phyloP scores from a whole-genome alignment of 306 rosid species.

The Inga oerstediana region DNA sequence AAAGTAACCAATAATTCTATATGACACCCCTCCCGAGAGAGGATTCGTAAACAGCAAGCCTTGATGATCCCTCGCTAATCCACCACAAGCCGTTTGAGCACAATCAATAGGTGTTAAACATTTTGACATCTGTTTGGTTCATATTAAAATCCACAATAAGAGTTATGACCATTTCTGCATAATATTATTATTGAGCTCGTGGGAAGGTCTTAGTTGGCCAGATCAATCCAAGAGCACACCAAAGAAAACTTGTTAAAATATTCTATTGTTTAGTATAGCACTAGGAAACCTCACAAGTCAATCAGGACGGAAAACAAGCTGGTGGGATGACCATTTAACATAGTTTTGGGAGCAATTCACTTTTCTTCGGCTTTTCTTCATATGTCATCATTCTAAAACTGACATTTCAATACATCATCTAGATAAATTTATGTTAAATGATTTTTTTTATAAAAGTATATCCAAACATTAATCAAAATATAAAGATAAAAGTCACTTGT shows the following conservation, averaged over 20 bases:
- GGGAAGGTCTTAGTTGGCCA: neutral
- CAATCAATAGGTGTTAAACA: no score
- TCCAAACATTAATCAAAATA: no score
- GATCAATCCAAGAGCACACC: neutral
- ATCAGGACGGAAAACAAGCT: no score
- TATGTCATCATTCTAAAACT: no score
- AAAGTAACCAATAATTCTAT: neutral
- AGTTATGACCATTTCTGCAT: neutral
- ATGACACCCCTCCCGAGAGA: neutral
- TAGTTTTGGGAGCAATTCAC: no score
- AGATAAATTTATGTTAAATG: no score
- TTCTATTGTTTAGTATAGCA: neutral
- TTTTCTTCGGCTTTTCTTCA: no score
- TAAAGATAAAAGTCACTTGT: no score
- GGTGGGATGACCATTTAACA: no score
- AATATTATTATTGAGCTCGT: neutral
- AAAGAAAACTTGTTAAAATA: neutral
- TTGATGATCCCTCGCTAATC: neutral
- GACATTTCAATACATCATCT: no score
- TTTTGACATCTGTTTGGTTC: neutral
- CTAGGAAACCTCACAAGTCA: no score
- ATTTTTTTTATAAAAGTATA: no score
- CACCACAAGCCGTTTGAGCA: neutral
- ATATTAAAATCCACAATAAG: neutral
- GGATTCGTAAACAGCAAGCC: neutral